Evolutionary conservation across 2,329 filamentous ascomycete species (phyloP).

Genomic region (Ceratocystis destructans): DNA sequence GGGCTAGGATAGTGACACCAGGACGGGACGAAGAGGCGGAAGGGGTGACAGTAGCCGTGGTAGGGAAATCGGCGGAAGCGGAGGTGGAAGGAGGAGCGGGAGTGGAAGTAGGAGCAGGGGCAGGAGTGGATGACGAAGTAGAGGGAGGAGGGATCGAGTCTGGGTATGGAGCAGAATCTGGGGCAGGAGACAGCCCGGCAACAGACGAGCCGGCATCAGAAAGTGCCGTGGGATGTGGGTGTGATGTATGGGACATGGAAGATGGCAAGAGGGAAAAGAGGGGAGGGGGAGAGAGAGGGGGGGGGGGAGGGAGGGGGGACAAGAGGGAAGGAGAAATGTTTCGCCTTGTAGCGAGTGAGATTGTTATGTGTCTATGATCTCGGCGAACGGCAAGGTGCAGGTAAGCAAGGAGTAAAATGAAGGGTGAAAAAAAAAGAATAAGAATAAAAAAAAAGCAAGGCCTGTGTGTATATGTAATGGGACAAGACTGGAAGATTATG

Average conservation of each 20-base stretch:
- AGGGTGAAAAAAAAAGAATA: not conserved
- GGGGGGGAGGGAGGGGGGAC: not conserved
- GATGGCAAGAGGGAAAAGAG: not conserved
- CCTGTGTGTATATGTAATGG: too few relatives aligned
- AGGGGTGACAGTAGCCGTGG: not conserved
- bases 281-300: not conserved
- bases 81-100: not conserved
- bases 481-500: not conserved
- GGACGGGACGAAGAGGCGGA: constrained; percentile 19
- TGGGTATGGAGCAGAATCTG: not conserved
- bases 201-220: constrained; percentile 12
- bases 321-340: too few relatives aligned
- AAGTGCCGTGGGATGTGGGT: not conserved
- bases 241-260: constrained; percentile 5
- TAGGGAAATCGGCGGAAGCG: not conserved
- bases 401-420: not conserved
- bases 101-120: not conserved
- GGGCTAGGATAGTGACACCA: constrained; percentile 18
- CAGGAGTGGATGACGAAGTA: not conserved
- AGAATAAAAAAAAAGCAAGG: not conserved
- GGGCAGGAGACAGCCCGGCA: constrained; percentile 7
- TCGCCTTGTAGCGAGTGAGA: not conserved
- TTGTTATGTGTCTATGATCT: not conserved
- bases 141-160: not conserved
- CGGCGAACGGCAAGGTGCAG: not conserved